Evolutionary conservation across 192 early-diverging fungal genomes (phyloP), one percentile per base, ranked within the genome.

Genomic region (Coemansia sp.): DNA sequence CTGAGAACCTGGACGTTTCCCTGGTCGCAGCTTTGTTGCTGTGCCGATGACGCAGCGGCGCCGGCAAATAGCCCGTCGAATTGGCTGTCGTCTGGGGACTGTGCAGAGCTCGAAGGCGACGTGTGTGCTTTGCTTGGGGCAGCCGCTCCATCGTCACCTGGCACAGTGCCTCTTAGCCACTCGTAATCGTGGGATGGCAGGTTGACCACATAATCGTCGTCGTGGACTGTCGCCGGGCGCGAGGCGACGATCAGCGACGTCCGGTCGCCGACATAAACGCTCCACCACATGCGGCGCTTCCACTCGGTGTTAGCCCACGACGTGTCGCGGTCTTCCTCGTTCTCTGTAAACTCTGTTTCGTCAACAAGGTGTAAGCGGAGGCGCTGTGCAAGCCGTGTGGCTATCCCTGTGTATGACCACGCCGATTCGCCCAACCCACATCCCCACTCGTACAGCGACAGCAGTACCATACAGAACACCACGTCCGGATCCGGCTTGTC

Each of bases 381-480:
- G 46, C 81, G 75, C 70, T 83, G 72, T 6, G 81, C 81, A 67
- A 82, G 62, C 0, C 79, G 73, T 48, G 74, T 82, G 20, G 79
- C 79, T 74, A 82, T 82, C 4, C 79, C 79, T 15, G 76, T 78
- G 51, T 78, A 83, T 9, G 81, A 75, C 81, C 81, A 83, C 26
- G 81, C 81, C 12, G 81, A 83, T 59, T 83, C 81, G 63, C 81
- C 81, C n/a, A 76, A 76, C 9, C 81, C 81, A 38, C 81, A 83
- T 41, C 76, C 81, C 75, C 76, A 83, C 67, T 83, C 81, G 59
- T 78, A 83, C 53, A 83, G 65, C 55, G 76, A 77, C 53, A 83
- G 73, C 72, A 78, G 72, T 2, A 72, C 69, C 49, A 83, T 63
- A 46, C 76, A 78, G 33, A 72, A 71, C 33, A 83, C 70, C 1